Percentiles rank a stretch among this genome's conserved stretches.
Conservation (phyloP, 176 grass and related monocot genomes). For the Oryza glumipatula region DNA sequence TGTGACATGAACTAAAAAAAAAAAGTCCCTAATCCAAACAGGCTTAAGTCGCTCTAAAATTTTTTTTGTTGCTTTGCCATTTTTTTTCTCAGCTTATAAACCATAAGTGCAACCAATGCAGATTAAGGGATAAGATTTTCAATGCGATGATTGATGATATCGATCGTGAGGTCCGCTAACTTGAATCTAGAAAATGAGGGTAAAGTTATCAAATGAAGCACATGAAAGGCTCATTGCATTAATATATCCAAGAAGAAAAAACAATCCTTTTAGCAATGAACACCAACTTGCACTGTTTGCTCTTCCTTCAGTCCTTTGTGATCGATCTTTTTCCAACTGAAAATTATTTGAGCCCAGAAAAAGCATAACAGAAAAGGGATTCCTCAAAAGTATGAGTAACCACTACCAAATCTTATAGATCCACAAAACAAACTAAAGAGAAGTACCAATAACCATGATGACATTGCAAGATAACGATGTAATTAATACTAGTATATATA, state of each 20-base stretch:
- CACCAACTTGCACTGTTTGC: slow-evolving; percentile 11
- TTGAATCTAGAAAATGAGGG: not conserved
- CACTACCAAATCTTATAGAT: slow-evolving; percentile 33
- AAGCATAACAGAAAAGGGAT: slow-evolving; percentile 21
- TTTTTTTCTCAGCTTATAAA: too few relatives aligned
- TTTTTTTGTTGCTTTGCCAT: too few relatives aligned
- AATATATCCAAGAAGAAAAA: not conserved
- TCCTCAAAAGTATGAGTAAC: slow-evolving; percentile 38
- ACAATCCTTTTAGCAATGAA: not conserved
- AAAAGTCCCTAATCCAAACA: too few relatives aligned
- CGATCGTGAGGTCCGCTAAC: not conserved
- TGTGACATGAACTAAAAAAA: too few relatives aligned
- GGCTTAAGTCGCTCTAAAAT: too few relatives aligned
- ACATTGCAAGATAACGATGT: slow-evolving; percentile 53
- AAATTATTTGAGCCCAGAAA: not conserved
- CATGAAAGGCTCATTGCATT: not conserved
- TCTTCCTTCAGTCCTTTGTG: slow-evolving; percentile 8
- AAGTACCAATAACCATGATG: slow-evolving; percentile 44
- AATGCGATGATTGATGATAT: not conserved
- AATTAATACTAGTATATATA: not conserved
- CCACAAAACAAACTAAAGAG: slow-evolving; percentile 33
- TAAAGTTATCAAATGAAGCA: slow-evolving; percentile 23
- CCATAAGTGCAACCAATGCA: too few relatives aligned
- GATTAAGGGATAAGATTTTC: not conserved
- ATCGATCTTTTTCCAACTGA: slow-evolving; percentile 1